These are phyloP conservation scores for Termitomyces heimii DNA, from an alignment of 768 basidiomycete genomes.

Conservation along the genomic window DNA sequence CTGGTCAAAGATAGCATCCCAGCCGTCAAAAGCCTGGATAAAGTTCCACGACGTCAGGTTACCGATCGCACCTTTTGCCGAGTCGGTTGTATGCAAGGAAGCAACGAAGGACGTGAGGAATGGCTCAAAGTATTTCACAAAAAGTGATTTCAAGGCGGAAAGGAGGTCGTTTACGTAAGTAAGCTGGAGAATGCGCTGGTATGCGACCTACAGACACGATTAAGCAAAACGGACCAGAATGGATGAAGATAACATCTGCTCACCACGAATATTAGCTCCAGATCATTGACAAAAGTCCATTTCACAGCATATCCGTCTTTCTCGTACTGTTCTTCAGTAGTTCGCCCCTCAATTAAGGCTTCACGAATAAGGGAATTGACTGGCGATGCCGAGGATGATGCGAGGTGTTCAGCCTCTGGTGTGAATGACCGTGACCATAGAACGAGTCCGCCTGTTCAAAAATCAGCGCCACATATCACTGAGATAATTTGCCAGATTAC, in stretches of 20 bases:
- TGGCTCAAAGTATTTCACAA: constrained; percentile 82
- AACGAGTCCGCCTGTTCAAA: constrained; percentile 72
- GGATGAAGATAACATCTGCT: constrained; percentile 21
- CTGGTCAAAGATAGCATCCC: constrained; percentile 79
- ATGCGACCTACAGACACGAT: constrained; percentile 64
- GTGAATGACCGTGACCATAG: constrained; percentile 96
- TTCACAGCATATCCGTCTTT: constrained; percentile 91
- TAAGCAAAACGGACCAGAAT: constrained; percentile 3
- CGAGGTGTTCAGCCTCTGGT: constrained; percentile 68
- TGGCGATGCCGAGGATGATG: constrained; percentile 69
- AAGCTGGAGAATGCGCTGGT: constrained; percentile 92
- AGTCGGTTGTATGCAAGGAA: constrained; percentile 64
- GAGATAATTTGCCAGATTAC: constrained; percentile 27
- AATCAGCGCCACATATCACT: background rate
- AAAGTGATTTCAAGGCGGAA: constrained; percentile 71
- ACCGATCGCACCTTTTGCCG: constrained; percentile 33
- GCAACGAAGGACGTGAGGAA: constrained; percentile 80
- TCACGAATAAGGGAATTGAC: constrained; percentile 87
- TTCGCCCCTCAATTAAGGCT: constrained; percentile 86
- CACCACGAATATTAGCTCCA: constrained; percentile 96
- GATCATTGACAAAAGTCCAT: constrained; percentile 93
- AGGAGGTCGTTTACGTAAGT: constrained; percentile 92
- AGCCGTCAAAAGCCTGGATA: constrained; percentile 61
- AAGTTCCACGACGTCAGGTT: constrained; percentile 60
- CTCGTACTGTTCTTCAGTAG: constrained; percentile 79